phyloP scores from a whole-genome alignment of 1,284 basidiomycete species.

The Cutaneotrichosporon cavernicola region DNA sequence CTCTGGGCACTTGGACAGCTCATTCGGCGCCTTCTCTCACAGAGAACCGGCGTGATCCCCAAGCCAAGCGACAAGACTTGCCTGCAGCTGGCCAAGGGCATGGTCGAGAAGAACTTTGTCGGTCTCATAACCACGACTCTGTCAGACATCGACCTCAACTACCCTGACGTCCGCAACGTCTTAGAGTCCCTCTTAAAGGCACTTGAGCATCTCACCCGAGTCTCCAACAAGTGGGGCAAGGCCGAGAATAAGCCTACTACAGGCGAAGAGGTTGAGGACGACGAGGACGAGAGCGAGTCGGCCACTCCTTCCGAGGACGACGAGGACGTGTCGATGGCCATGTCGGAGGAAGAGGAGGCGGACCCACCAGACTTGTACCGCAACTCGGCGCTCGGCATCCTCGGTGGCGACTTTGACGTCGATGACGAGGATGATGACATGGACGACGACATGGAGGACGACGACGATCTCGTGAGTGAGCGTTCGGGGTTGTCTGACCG shows the following conservation, averaged over 20 bases:
- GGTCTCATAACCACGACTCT: constrained; percentile 82
- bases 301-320: constrained; percentile 54
- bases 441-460: constrained; percentile 78
- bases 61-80: constrained; percentile 30
- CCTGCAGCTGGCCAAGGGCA: constrained; percentile 82
- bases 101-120: constrained; percentile 98
- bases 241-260: constrained; percentile 59
- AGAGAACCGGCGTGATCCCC: constrained; percentile 63
- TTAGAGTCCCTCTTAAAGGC: constrained; percentile 84
- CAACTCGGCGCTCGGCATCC: constrained; percentile 94
- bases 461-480: constrained; percentile 58
- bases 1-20: constrained; percentile 84
- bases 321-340: constrained; percentile 60
- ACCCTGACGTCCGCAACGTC: constrained; percentile 82
- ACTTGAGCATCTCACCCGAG: constrained; percentile 85
- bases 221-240: constrained; percentile 95
- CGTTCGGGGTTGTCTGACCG: constrained; percentile 5
- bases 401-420: constrained; percentile 61
- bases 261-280: constrained; percentile 45
- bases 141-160: constrained; percentile 92
- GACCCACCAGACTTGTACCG: constrained; percentile 82
- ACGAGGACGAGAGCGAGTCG: constrained; percentile 25
- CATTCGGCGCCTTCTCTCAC: constrained; percentile 80
- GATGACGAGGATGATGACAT: constrained; percentile 70
- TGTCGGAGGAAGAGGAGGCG: constrained; percentile 62